Base-by-base conservation (phyloP, 2,329 filamentous ascomycete species). In the Apiospora saccharicola region DNA sequence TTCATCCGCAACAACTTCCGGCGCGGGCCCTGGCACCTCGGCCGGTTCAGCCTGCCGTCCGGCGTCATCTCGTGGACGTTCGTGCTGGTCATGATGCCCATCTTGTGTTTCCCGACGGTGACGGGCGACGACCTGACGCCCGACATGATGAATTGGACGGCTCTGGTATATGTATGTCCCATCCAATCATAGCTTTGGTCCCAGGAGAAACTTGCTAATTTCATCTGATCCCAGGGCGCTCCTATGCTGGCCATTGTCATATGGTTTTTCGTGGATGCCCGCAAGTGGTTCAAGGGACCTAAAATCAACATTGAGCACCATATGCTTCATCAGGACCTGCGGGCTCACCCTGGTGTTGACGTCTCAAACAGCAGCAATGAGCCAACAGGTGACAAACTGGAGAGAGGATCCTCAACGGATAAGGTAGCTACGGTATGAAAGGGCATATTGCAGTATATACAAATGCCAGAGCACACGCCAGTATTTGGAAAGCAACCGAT, bases 271-370 rank as follows among this genome's bases (percentile, higher is more conserved):
- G 81, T 93, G 5, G 86, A 88, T 75, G 91, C 91, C 13, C 85
- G 85, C 68, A 91, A 89, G 77, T 93, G 91, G 91, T 93, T 93
- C 81, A 91, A 89, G 77, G 91, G 91, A 0, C 91, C 91, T 0
- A 92, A 90, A 82, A 88, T 93, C 73, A 93, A 93, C 76, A 83
- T 93, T 37, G 87, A 90, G 72, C 75, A 30, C 70, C 74, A 30
- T 30, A 68, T 68, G 67, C 30, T 68, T 3, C 16, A 68, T 13
- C 67, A 47, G 22, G 34, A 68, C 26, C 67, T 68, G 14, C 67
- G 16, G 12, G 30, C 14, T 26, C 67, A 68, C 13, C 26, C 67
- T 16, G 67, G 67, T 19, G 44, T 68, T 46, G 67, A 37, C 57
- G 6, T 37, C 10, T 41, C 57, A 3, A n/a, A 64, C 14, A 64